Evolutionary conservation across 2,329 filamentous ascomycete species (phyloP).

Genomic region (Hymenoscyphus linearis): DNA sequence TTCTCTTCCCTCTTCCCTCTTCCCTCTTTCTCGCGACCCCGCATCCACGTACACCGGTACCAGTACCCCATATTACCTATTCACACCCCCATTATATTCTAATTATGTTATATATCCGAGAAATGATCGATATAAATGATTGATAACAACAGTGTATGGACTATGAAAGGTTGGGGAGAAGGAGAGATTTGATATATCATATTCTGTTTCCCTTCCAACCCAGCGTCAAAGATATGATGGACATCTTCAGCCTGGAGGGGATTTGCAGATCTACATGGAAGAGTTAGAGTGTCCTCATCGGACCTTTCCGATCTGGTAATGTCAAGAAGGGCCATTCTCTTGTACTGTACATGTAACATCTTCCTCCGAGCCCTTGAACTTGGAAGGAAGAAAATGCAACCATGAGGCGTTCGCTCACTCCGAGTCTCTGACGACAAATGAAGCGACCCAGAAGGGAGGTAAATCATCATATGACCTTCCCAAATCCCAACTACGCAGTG

Average conservation of each 20-base stretch:
- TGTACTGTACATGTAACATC: not conserved
- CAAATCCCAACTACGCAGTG: not conserved
- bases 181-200: not conserved
- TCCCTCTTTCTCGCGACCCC: too few species aligned
- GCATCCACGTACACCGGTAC: too few species aligned
- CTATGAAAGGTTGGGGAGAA: not conserved
- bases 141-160: not conserved
- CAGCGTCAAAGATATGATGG: not conserved
- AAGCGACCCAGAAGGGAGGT: not conserved
- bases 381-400: not conserved
- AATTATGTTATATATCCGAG: too few species aligned
- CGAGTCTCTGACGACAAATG: not conserved
- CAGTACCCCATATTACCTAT: too few species aligned
- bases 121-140: too few species aligned
- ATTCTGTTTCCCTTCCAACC: not conserved
- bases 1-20: too few species aligned
- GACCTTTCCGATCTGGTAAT: not conserved
- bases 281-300: not conserved
- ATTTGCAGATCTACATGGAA: not conserved
- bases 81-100: too few species aligned
- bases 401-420: not conserved
- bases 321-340: not conserved
- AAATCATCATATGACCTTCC: not conserved
- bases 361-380: too few species aligned
- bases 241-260: not conserved